Evolutionary conservation across 2,329 filamentous ascomycete species (phyloP).

Genomic region (Cyanodermella asteris): DNA sequence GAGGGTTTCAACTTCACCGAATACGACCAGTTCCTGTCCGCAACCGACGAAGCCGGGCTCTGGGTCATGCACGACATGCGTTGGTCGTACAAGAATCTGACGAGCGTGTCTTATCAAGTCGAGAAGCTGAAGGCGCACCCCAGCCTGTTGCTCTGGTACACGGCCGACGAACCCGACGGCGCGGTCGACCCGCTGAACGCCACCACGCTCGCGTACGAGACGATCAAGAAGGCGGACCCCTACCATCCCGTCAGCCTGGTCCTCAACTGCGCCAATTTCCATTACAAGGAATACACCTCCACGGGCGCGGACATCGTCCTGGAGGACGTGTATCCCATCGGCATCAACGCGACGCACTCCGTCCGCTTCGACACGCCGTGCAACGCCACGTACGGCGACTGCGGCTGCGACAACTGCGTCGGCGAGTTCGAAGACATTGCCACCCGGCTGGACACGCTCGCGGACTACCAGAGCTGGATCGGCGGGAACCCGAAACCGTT

Average conservation of each 20-base stretch:
- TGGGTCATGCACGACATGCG: conserved; percentile 28
- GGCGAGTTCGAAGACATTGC: conserved; percentile 27
- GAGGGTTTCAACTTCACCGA: conserved; percentile 19
- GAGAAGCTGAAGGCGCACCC: conserved; percentile 8
- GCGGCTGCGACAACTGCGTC: conserved; percentile 39
- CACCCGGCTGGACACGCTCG: conserved; percentile 20
- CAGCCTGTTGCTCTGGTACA: conserved; percentile 25
- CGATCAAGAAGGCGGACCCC: conserved; percentile 30
- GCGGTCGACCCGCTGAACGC: conserved; percentile 31
- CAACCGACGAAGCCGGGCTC: conserved; percentile 21
- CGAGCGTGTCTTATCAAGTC: conserved; percentile 14
- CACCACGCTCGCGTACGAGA: conserved; percentile 20
- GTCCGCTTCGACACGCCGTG: conserved; percentile 23
- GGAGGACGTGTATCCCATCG: conserved; percentile 38
- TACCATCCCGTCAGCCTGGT: conserved; percentile 39
- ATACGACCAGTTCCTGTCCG: conserved; percentile 19
- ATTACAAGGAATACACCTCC: conserved; percentile 34
- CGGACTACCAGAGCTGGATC: conserved; percentile 20
- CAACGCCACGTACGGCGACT: conserved; percentile 38
- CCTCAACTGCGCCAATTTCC: conserved; percentile 40
- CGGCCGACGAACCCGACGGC: conserved; percentile 31
- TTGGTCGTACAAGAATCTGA: conserved; percentile 18
- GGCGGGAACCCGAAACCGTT: conserved; percentile 18
- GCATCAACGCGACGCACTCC: conserved; percentile 31
- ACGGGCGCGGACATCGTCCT: conserved; percentile 36